Base-by-base conservation (phyloP, 192 early-diverging fungal species). In the Linnemannia zychae region DNA sequence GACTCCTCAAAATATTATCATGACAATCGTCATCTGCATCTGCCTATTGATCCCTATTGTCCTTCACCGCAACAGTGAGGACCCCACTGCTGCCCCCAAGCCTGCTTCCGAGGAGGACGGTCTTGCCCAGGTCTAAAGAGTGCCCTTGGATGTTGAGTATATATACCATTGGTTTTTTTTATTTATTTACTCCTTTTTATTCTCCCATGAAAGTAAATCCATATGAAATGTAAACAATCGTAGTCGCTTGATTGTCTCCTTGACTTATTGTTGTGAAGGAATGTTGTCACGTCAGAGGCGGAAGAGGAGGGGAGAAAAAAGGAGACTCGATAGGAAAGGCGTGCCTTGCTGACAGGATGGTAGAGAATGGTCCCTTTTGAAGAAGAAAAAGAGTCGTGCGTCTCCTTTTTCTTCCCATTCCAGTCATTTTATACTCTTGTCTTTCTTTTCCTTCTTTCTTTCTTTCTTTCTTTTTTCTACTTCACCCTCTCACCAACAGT, bases 1-100 rank as follows among this genome's bases (percentile, higher is more conserved):
- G 9, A 89, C 88, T 0, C 76, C 75, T 28, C 76, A 84, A 52
- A 89, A 89, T 72, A 76, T 89, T 20, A 77, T 87, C 57, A 80
- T 85, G 83, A 85, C 83, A 15, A 31, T 85, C 24, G 83, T 79
- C 47, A 65, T 85, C 9, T 40, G 72, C 37, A 46, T 79, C 28
- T 85, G 83, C 53, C 57, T 85, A 7, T 50, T 85, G 50, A 20
- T 85, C 16, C 83, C 83, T 3, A 85, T 85, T 67, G 37, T 76
- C 47, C 44, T 85, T 22, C 77, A 85, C n/a, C 74, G 70, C 60
- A 65, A 85, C 38, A 44, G 18, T 12, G 83, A 78, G 28, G 78
- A 85, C 16, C 77, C 78, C 52, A 69, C 47, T 24, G 73, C 72
- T 12, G 50, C 66, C 12, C 44, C 73, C 36, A 74, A 85, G 70